phyloP scores from a whole-genome alignment of 306 rosid species.

The Hippophae rhamnoides region DNA sequence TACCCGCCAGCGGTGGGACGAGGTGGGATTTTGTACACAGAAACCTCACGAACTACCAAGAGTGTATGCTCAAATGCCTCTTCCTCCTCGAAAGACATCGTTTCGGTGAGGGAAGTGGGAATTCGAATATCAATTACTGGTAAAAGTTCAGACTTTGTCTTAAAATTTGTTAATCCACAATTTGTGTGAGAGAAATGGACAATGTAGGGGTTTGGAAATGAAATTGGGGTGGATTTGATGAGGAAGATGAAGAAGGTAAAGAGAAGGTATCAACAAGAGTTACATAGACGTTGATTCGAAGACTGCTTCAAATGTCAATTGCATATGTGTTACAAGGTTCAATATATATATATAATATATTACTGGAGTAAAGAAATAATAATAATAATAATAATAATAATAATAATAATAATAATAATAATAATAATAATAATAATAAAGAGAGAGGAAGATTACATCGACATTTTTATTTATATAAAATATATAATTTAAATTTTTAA shows the following conservation, averaged over 20 bases:
- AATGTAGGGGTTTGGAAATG: background rate
- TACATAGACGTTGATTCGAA: conserved; percentile 38
- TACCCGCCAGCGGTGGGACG: conserved; percentile 84
- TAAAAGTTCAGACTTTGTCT: background rate
- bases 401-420: too few species aligned
- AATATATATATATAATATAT: too few species aligned
- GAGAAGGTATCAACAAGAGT: conserved; percentile 23
- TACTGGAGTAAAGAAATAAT: too few species aligned
- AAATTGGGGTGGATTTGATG: conserved; percentile 17
- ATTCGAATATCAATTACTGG: background rate
- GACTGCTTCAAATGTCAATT: background rate
- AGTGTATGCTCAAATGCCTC: conserved; percentile 94
- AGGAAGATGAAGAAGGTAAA: conserved; percentile 18
- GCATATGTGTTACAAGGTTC: too few species aligned
- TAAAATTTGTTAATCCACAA: too few species aligned
- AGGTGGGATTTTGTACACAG: conserved; percentile 94
- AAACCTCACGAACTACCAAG: conserved; percentile 88
- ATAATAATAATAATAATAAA: too few species aligned
- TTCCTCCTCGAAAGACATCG: conserved; percentile 88
- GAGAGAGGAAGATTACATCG: too few species aligned
- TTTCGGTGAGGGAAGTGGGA: background rate
- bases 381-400: too few species aligned
- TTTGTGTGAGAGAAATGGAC: too few species aligned
- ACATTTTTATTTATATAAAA: too few species aligned
- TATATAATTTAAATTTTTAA: too few species aligned